These are phyloP conservation scores for Lanmaoa rubissima DNA, from an alignment of 768 basidiomycete genomes.

Conservation along the genomic window DNA sequence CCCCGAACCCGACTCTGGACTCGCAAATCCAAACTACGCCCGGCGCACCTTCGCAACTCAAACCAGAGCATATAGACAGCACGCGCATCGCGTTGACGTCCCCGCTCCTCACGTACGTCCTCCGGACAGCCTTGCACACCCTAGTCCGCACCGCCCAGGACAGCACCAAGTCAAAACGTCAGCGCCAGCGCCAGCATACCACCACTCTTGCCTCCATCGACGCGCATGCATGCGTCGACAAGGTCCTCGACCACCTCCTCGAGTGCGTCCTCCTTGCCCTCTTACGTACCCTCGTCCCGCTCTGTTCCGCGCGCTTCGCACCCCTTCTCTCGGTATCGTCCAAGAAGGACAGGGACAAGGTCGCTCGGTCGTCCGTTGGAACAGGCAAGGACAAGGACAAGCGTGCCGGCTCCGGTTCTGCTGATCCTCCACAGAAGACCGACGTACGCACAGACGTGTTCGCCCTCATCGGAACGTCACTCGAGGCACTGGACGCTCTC, in stretches of 20 bases:
- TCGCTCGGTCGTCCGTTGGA: not conserved
- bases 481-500: slow-evolving; percentile 20
- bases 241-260: slow-evolving; percentile 17
- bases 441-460: slow-evolving; percentile 25
- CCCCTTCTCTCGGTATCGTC: not conserved
- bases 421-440: not conserved
- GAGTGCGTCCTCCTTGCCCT: slow-evolving; percentile 22
- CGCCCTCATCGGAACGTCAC: slow-evolving; percentile 21
- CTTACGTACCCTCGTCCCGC: slow-evolving; percentile 17
- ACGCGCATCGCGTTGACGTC: slow-evolving; percentile 20
- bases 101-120: slow-evolving; percentile 24
- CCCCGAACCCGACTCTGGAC: not conserved
- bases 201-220: not conserved
- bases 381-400: slow-evolving; percentile 7
- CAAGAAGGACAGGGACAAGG: slow-evolving; percentile 11
- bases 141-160: slow-evolving; percentile 12
- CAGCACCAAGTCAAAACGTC: slow-evolving; percentile 12
- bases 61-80: slow-evolving; percentile 15
- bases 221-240: slow-evolving; percentile 6
- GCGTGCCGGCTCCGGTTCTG: not conserved
- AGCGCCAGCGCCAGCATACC: not conserved
- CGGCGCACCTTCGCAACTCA: not conserved
- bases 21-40: not conserved
- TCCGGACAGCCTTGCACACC: slow-evolving; percentile 21
- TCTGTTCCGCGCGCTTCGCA: slow-evolving; percentile 21